Evolutionary conservation across 1,284 basidiomycete species (phyloP).

Genomic region (Papiliotrema nemorosa): DNA sequence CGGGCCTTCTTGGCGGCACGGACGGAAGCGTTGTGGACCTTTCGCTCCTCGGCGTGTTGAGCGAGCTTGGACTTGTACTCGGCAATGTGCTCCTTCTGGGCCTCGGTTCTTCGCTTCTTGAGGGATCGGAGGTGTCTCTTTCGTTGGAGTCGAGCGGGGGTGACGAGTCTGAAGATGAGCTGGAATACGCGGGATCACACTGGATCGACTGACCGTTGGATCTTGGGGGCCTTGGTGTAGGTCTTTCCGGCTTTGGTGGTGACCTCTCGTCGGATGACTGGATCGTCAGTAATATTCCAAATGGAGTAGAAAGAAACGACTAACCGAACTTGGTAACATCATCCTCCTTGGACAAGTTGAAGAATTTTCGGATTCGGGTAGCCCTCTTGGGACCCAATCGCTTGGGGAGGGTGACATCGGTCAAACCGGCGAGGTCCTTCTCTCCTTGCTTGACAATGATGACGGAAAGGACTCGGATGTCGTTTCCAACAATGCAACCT

Average conservation of each 20-base stretch:
- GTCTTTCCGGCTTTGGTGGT: conserved; percentile 95
- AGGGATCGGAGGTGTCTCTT: conserved; percentile 88
- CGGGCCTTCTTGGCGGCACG: conserved; percentile 49
- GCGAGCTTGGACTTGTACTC: conserved; percentile 86
- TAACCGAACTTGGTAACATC: conserved; percentile 93
- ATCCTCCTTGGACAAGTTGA: conserved; percentile 97
- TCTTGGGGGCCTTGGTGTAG: conserved; percentile 87
- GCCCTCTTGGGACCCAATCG: conserved; percentile 75
- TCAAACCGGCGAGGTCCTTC: conserved; percentile 83
- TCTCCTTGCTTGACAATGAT: conserved; percentile 98
- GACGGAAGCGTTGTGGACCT: conserved; percentile 61
- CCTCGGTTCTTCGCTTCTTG: conserved; percentile 82
- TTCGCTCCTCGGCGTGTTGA: conserved; percentile 92
- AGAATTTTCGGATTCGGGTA: conserved; percentile 94
- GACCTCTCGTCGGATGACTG: conserved; percentile 70
- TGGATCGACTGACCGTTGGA: conserved; percentile 27
- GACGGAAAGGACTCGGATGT: conserved; percentile 91
- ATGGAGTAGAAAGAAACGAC: neutral
- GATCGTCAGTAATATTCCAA: neutral
- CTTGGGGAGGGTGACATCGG: conserved; percentile 91
- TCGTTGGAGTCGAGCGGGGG: conserved; percentile 91
- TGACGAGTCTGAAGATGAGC: conserved; percentile 65
- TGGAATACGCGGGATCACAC: neutral
- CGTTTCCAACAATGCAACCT: conserved; percentile 94
- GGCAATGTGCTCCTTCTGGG: conserved; percentile 89